Base-by-base conservation (phyloP, 1,139 yeast species). In the Lipomyces yarrowii region DNA sequence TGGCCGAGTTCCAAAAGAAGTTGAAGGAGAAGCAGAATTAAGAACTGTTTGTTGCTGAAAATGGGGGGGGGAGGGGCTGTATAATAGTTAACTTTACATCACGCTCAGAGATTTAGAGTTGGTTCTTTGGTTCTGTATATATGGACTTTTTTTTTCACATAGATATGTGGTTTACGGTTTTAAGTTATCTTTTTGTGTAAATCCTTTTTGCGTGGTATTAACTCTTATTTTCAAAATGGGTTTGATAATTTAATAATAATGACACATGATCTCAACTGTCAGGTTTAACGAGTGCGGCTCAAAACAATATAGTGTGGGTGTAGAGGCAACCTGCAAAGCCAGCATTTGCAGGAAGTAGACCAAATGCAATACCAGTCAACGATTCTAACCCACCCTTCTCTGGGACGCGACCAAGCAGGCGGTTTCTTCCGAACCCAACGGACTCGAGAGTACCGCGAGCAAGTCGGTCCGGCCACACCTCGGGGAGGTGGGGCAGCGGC, bases 1-100 rank as follows among this genome's bases (percentile, higher is more conserved):
- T 94, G 73, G 96, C 90, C 62, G 97, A 91, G 74, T 87, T 87
- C 77, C 85, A 88, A 73, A 87, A 88, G 83, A 84, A 82, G 76
- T 82, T 80, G 69, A 75, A 76, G 70, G 74, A 73, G 56, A 73
- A 75, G 70, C 70, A 73, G 64, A 53, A 46, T 26, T 58, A 61
- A 42, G 2, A 48, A 6, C n/a, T 56, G 52, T 42, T n/a, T 42
- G 23, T 21, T 21, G 21, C 8, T 18, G 48, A 15, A n/a, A 15
- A 42, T n/a, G 48, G n/a, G 48, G n/a, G n/a, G n/a, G n/a, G n/a
- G n/a, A n/a, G n/a, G n/a, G 48, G 21, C 48, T 42, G 48, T 42
- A 42, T 42, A 7, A 42, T 42, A 42, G 21, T 42, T 26, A 26
- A 3, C n/a, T 18, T 21, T n/a, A 42, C 48, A 42, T 42, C 21